A percentile compares a stretch with the other conserved stretches of the same genome.
These are phyloP conservation scores for Chlamydomonas reinhardtii DNA, from an alignment of 163 green algal genomes.

Conservation along the genomic window DNA sequence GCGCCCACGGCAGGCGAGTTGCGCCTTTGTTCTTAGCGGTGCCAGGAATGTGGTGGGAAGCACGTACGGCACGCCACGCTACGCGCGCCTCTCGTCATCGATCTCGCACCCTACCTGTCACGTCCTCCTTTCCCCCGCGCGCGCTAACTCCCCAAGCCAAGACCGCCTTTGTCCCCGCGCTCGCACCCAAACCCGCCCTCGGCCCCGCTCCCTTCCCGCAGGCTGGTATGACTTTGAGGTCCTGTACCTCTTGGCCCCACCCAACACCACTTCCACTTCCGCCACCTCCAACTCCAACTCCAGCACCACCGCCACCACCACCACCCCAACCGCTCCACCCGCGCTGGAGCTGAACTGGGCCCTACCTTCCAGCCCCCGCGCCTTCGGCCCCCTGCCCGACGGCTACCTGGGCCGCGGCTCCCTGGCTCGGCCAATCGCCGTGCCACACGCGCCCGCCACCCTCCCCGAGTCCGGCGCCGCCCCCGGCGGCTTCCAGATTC, in stretches of 20 bases:
- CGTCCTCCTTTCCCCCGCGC: neutral
- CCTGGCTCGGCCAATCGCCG: neutral
- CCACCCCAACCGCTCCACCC: neutral
- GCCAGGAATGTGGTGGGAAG: neutral
- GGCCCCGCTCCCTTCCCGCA: neutral
- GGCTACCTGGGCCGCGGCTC: neutral
- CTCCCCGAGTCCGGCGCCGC: neutral
- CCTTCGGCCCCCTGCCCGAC: neutral
- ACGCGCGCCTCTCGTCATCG: no score
- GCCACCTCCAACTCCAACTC: no score
- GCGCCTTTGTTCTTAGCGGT: neutral
- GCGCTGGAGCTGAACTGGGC: constrained; percentile 5
- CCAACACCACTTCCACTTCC: no score
- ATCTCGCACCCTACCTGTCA: no score
- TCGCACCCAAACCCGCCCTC: neutral
- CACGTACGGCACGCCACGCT: no score
- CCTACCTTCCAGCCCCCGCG: neutral
- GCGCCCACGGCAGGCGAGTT: neutral
- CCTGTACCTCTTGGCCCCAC: neutral
- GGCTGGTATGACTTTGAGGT: constrained; percentile 40
- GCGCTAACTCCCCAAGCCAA: no score
- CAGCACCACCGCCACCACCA: no score
- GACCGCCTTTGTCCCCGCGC: no score
- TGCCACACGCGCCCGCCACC: constrained; percentile 10
- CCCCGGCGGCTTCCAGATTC: neutral